phyloP scores from a whole-genome alignment of 2,329 filamentous ascomycete genomes.

The Trichoderma lentiforme region DNA sequence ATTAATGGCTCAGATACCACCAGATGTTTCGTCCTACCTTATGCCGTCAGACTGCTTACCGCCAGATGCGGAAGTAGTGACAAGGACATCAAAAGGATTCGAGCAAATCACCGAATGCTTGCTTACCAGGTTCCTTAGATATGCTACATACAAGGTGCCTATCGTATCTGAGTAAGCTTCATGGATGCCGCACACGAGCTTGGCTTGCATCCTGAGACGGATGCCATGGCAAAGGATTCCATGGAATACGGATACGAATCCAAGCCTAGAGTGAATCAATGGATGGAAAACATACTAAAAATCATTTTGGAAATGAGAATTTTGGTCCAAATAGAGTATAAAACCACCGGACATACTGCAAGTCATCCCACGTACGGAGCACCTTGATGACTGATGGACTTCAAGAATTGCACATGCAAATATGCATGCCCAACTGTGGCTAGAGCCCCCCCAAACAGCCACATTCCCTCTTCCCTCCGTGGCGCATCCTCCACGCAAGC shows the following conservation, averaged over 20 bases:
- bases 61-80: neutral
- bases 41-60: neutral
- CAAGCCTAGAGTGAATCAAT: neutral
- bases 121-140: neutral
- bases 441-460: neutral
- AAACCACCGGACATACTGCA: neutral
- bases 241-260: neutral
- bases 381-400: neutral
- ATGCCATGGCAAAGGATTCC: neutral
- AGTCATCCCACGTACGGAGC: neutral
- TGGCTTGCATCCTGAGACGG: neutral
- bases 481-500: neutral
- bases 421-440: neutral
- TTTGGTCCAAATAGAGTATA: neutral
- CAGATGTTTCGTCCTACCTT: neutral
- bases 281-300: neutral
- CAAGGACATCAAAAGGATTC: neutral
- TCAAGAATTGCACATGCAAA: neutral
- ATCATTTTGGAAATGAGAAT: neutral
- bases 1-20: neutral
- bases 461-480: neutral
- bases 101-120: neutral
- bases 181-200: neutral
- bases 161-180: neutral
- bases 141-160: neutral